Base-by-base conservation (phyloP, 139 green algal genomes). In the Chlamydomonas applanata region DNA sequence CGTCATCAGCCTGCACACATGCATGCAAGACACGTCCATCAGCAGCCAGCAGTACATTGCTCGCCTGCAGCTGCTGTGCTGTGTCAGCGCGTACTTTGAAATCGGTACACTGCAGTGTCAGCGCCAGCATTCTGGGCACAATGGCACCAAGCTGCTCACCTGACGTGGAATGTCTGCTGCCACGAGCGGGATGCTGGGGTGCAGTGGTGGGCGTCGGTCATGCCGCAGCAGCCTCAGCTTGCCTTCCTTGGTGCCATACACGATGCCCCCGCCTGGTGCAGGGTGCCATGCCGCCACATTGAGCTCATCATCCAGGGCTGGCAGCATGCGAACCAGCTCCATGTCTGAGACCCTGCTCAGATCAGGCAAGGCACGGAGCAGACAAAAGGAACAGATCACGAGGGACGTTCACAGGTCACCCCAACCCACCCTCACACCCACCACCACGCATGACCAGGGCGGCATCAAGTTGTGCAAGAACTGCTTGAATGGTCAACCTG, bases 181-280 rank as follows among this genome's bases (percentile, higher is more conserved):
- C 61, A 46, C 32, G 4, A 69, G 25, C 61, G 33, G 40, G 40
- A 49, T 49, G 40, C 40, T 49, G 40, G 40, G 40, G 7, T 49
- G 40, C 11, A 44, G n/a, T 7, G 61, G 24, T 52, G 25, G n/a
- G 7, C 65, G 77, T 69, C 73, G 80, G 73, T 84, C 78, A 59
- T 84, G 64, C 22, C 69, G 36, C 5, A 80, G n/a, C 25, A 90
- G 65, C 13, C 92, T 83, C 72, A 97, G 81, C 20, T 85, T 82
- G 5, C 93, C 93, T 71, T 95, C 94, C 82, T 98, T 98, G 45
- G 94, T 98, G 65, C 94, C 94, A 72, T 98, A 98, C 34, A 88
- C 88, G n/a, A 98, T 73, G 32, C 94, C 94, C 29, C 88, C 91
- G 11, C 90, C 94, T 29, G 89, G 53, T 14, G 76, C 66, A 25